Evolutionary conservation across 2,329 filamentous ascomycete species (phyloP), one percentile per base, ranked within the genome.

Genomic region (Ceratocystis ficicola): DNA sequence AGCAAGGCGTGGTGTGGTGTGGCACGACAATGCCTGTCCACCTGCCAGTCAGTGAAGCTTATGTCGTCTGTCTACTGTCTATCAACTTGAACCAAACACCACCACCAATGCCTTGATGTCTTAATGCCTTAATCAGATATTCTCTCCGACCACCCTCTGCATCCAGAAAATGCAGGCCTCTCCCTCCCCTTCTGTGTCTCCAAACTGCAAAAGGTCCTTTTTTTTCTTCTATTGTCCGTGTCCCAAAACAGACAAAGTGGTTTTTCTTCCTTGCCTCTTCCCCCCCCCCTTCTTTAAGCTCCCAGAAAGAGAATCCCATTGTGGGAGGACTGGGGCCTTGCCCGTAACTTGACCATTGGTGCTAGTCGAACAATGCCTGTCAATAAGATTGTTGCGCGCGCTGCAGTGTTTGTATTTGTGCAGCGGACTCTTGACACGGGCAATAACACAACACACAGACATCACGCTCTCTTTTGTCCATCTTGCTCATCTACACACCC

Each of bases 161-260:
- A 6, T 28, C 28, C 30, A 25, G n/a, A 17, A 32, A 32, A 5
- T 32, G 28, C 28, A 28, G 22, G 15, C 52, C 52, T 57, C 52
- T 17, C 30, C 6, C n/a, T n/a, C 17, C 52, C n/a, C 52, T 48
- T 17, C 20, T 25, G 50, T 25, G 20, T 55, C 50, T 55, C 50
- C 50, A 55, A 28, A 28, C 10, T 3, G 25, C 52, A 28, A 28
- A 57, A 32, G 28, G 25, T 12, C 10, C 22, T 15, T 12, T 17
- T 10, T 57, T 2, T 15, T 36, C 8, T 36, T 41, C 52, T n/a
- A 32, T 57, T 57, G 52, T 57, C 12, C 17, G 22, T 57, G 52
- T 57, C 52, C 28, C 52, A 32, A 57, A 57, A 30, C 52, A 10
- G 52, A 57, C 52, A 57, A 57, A 57, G 52, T 57, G 52, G 22